Evolutionary conservation across 23 red algal species (phyloP).

Genomic region (Cyanidioschyzon merolae): DNA sequence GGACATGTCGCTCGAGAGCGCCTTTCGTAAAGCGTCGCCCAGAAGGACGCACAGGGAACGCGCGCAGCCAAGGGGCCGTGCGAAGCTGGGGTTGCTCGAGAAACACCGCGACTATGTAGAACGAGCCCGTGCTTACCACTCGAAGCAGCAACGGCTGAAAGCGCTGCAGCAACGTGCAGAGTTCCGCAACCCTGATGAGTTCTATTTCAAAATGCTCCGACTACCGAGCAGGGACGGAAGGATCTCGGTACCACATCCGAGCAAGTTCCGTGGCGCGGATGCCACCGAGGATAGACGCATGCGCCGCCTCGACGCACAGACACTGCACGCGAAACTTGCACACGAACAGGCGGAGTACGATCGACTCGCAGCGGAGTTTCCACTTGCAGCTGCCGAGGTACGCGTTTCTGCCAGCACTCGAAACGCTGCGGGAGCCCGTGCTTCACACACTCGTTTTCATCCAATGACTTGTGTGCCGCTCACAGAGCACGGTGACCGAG

Average conservation of each 20-base stretch:
- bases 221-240: constrained; percentile 18
- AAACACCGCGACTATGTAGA: constrained; percentile 96
- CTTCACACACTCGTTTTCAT: background rate
- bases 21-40: constrained; percentile 44
- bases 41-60: constrained; percentile 72
- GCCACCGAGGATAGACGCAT: constrained; percentile 27
- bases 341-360: constrained; percentile 30
- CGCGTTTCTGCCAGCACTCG: too few species aligned
- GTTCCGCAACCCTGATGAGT: constrained; percentile 92
- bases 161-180: constrained; percentile 54
- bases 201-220: constrained; percentile 70
- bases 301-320: constrained; percentile 36
- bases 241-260: constrained; percentile 11
- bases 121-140: constrained; percentile 50
- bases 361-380: constrained; percentile 13
- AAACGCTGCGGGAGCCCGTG: background rate
- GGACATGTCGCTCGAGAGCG: background rate
- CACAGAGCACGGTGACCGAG: background rate
- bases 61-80: constrained; percentile 43
- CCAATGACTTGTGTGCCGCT: too few species aligned
- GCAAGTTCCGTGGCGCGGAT: constrained; percentile 9
- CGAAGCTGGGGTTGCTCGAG: constrained; percentile 59
- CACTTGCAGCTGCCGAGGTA: background rate
- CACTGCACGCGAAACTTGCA: constrained; percentile 34
- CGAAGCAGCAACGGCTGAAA: constrained; percentile 43